A percentile compares a stretch with the other conserved stretches of the same genome.
phyloP scores from a whole-genome alignment of 2,329 filamentous ascomycete genomes.

The Calonectria hongkongensis region DNA sequence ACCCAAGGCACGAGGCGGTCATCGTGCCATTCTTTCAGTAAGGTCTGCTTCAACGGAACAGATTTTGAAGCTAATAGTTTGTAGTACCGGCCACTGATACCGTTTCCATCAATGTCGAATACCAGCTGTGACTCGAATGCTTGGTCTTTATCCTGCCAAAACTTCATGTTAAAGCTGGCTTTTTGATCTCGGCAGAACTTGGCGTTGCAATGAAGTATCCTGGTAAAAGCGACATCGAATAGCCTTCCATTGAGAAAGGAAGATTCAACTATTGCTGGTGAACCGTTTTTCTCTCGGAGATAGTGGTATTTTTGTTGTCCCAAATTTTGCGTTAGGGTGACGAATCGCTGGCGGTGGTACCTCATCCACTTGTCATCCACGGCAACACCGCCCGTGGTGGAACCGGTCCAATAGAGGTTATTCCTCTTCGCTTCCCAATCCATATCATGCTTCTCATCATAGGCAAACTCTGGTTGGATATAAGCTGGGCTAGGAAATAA shows the following conservation, averaged over 20 bases:
- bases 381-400: conserved; percentile 69
- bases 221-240: conserved; percentile 67
- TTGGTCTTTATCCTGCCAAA: conserved; percentile 59
- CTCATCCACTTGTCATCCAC: conserved; percentile 60
- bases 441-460: conserved; percentile 63
- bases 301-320: conserved; percentile 56
- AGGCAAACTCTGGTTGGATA: conserved; percentile 63
- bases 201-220: conserved; percentile 66
- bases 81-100: conserved; percentile 72
- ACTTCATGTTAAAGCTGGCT: conserved; percentile 55
- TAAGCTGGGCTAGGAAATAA: conserved; percentile 72
- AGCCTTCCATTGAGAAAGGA: conserved; percentile 61
- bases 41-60: conserved; percentile 70
- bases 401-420: conserved; percentile 75
- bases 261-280: conserved; percentile 47
- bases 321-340: conserved; percentile 60
- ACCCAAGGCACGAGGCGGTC: conserved; percentile 73
- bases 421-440: conserved; percentile 70
- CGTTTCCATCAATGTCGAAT: conserved; percentile 75
- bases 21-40: conserved; percentile 75
- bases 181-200: conserved; percentile 61
- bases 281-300: conserved; percentile 51
- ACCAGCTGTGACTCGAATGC: conserved; percentile 63
- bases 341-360: conserved; percentile 70
- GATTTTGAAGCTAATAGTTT: conserved; percentile 68